Conservation (phyloP, 1,284 basidiomycete species). For the Boletus sp. region DNA sequence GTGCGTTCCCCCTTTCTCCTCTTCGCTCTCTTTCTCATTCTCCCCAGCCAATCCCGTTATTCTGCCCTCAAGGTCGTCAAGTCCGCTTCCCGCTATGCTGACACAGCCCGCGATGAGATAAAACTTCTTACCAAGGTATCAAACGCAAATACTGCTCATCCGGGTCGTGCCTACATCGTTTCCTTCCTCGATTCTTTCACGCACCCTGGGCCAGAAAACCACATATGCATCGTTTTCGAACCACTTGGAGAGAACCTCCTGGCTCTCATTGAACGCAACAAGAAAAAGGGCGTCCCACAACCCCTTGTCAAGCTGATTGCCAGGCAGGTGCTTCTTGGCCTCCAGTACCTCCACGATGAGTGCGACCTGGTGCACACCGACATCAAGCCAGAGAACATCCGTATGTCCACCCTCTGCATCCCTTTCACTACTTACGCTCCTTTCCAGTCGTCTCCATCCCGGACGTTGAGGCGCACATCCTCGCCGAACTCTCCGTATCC, state of each 20-base stretch:
- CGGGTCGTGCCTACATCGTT: slow-evolving; percentile 71
- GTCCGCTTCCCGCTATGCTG: slow-evolving; percentile 81
- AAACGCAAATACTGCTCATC: slow-evolving; percentile 67
- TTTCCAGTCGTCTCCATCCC: slow-evolving; percentile 70
- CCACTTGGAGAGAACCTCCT: slow-evolving; percentile 88
- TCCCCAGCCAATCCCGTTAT: slow-evolving; percentile 58
- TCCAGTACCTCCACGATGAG: slow-evolving; percentile 88
- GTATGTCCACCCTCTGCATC: slow-evolving; percentile 35
- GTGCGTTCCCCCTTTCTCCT: slow-evolving; percentile 43
- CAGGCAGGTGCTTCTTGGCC: slow-evolving; percentile 82
- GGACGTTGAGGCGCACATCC: slow-evolving; percentile 69
- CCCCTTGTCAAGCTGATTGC: slow-evolving; percentile 81
- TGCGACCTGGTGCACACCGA: slow-evolving; percentile 88
- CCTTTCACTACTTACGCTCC: slow-evolving; percentile 10
- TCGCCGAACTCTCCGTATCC: slow-evolving; percentile 60
- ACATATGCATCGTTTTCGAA: slow-evolving; percentile 91
- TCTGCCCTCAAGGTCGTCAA: slow-evolving; percentile 92
- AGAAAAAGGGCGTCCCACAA: slow-evolving; percentile 80
- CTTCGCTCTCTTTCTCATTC: slow-evolving; percentile 14
- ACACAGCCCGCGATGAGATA: slow-evolving; percentile 90
- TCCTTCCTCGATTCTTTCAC: slow-evolving; percentile 87
- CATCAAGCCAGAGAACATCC: slow-evolving; percentile 91
- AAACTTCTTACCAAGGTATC: slow-evolving; percentile 79
- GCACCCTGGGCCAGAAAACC: slow-evolving; percentile 64
- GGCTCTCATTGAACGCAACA: slow-evolving; percentile 81